These are phyloP conservation scores for Suhomyces bokatorum DNA, from an alignment of 1,139 yeast genomes.

Conservation along the genomic window DNA sequence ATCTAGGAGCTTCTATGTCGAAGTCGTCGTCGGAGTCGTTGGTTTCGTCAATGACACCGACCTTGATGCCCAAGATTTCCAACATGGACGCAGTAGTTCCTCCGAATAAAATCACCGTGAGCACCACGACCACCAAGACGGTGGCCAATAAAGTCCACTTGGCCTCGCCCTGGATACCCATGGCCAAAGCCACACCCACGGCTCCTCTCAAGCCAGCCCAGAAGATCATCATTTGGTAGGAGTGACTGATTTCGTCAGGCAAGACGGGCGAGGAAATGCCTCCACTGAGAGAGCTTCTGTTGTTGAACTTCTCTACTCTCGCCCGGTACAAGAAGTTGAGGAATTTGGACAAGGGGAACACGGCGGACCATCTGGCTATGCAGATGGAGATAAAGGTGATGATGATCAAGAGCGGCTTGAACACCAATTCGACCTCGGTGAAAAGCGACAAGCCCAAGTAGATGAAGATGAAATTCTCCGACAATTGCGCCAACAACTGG, in stretches of 20 bases:
- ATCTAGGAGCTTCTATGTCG: constrained; percentile 79
- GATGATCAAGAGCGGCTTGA: constrained; percentile 88
- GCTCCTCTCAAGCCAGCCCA: constrained; percentile 99
- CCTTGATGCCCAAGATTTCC: constrained; percentile 87
- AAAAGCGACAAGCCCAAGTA: constrained; percentile 91
- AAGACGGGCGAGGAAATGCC: constrained; percentile 43
- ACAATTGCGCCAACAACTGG: constrained; percentile 88
- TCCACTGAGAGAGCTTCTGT: constrained; percentile 36
- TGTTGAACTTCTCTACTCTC: constrained; percentile 43
- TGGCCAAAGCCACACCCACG: constrained; percentile 97
- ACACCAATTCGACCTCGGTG: constrained; percentile 93
- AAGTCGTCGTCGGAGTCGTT: constrained; percentile 88
- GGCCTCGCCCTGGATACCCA: constrained; percentile 94
- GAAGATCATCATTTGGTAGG: constrained; percentile 97
- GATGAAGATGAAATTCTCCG: constrained; percentile 95
- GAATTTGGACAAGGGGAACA: constrained; percentile 85
- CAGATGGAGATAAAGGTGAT: constrained; percentile 90
- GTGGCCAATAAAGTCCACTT: constrained; percentile 90
- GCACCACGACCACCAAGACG: constrained; percentile 91
- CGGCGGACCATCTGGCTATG: constrained; percentile 96
- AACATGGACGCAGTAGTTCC: constrained; percentile 99
- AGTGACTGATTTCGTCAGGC: constrained; percentile 92
- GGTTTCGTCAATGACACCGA: constrained; percentile 82
- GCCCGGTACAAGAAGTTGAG: constrained; percentile 78
- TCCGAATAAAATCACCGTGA: constrained; percentile 94